Evolutionary conservation across 768 basidiomycete species (phyloP), one percentile per base, ranked within the genome.

Genomic region (Auriculariales sp.): DNA sequence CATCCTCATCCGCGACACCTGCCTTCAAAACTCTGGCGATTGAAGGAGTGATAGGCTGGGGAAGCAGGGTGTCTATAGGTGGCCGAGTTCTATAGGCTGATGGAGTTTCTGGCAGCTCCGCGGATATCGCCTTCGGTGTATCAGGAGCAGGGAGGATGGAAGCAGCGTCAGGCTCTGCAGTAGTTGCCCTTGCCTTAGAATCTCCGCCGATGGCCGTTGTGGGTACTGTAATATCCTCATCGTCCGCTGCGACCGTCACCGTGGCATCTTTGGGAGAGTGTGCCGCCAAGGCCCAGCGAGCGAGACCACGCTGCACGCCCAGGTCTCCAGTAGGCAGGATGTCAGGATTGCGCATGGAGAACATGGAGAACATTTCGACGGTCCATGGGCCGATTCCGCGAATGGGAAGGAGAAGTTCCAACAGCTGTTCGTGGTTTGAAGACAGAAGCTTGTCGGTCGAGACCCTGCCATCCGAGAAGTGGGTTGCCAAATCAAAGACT

Each of bases 361-460:
- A 94, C 36, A 95, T 87, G 12, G 84, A 74, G 59, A 93, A 93
- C 91, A 93, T 93, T 57, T 91, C 81, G n/a, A 90, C 87, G 74
- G 65, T 50, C 59, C 83, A 82, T 56, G 67, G 72, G 44, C 89
- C 90, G 55, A 91, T 84, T 0, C 85, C 90, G 59, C 78, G 71
- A 24, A 91, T 84, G 58, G 77, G 78, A 32, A 79, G 82, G 29
- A 93, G 70, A 68, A 87, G 79, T 51, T 78, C 71, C 1, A 75
- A 71, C 9, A 94, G 68, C 57, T 87, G 79, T 51, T 90, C 83
- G 55, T 93, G 90, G 39, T 72, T 65, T 7, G 83, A 83, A 51
- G 74, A 67, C 25, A 81, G 65, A 24, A 95, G 63, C 57, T 83
- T 83, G 55, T 77, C 66, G 1, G 83, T 81, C 4, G 83, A 81